Base-by-base conservation (phyloP, 1,139 yeast genomes). In the Protomyces macrosporus region DNA sequence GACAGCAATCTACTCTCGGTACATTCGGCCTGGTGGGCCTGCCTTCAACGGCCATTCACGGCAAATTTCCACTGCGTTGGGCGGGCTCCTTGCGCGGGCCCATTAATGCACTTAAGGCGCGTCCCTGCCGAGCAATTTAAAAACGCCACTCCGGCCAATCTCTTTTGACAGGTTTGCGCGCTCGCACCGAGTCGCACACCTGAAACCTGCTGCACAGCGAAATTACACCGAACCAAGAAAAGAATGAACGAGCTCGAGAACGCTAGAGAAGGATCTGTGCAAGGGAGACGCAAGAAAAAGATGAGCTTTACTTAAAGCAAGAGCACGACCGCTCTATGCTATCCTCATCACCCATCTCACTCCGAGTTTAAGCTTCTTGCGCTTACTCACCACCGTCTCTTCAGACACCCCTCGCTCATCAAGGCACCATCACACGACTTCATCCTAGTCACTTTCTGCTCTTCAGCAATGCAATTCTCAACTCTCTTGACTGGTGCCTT, bases 351-450 rank as follows among this genome's bases (percentile, higher is more conserved):
- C 4, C 16, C 23, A n/a, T 10, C 6, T 30, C n/a, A 10, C 48
- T 9, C 32, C 23, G 48, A 42, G 48, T 42, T 30, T 42, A 42
- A 42, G 48, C 48, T 42, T 42, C 48, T 16, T 42, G 48, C 48
- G 48, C 48, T 42, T 42, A 23, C 48, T 42, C 48, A n/a, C 16
- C 48, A 42, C 48, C 48, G 48, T 42, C 48, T 42, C 48, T 42
- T 42, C 48, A 42, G 48, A 42, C 48, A 42, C 48, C 3, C 30
- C n/a, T 30, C 48, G 9, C 1, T 12, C 39, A 36, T 9, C 33
- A 42, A 42, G 48, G 48, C 48, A 42, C 48, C 23, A 5, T 14
- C 42, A 39, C 42, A 14, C 48, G 48, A 42, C 48, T 42, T 23
- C 48, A 9, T 16, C 23, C 48, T n/a, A 42, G 48, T 42, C 48